These are phyloP conservation scores for Lepiota subincarnata DNA, from an alignment of 768 basidiomycete species.

Conservation along the genomic window DNA sequence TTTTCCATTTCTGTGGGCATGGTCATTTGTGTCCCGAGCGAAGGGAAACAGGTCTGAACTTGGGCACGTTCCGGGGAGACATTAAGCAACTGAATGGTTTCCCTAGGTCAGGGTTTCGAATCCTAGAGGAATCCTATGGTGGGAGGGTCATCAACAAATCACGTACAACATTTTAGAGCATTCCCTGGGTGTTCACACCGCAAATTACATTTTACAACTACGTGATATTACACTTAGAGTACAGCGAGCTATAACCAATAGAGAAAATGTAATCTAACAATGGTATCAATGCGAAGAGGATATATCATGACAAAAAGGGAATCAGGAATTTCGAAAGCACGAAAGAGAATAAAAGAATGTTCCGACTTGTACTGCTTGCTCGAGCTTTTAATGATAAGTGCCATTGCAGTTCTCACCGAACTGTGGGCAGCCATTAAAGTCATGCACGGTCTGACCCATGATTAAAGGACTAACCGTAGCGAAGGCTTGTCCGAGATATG, in stretches of 20 bases:
- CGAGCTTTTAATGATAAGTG: constrained; percentile 27
- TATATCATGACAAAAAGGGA: neutral
- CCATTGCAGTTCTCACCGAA: constrained; percentile 41
- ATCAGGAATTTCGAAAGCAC: neutral
- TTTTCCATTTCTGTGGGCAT: constrained; percentile 1
- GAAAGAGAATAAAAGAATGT: neutral
- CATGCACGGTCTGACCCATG: constrained; percentile 29
- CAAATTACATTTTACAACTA: neutral
- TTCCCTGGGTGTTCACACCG: too few species aligned
- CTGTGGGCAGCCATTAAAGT: constrained; percentile 37
- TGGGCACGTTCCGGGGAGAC: constrained; percentile 1
- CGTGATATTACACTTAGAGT: constrained; percentile 8
- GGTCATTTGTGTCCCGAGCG: neutral
- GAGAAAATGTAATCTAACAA: constrained; percentile 6
- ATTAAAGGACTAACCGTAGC: constrained; percentile 21
- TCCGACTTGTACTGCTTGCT: neutral
- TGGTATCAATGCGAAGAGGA: constrained; percentile 9
- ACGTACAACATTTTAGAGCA: neutral
- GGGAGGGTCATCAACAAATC: neutral
- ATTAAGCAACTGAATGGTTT: neutral
- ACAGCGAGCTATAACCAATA: neutral
- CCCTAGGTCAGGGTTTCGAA: neutral
- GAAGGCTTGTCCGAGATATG: constrained; percentile 16
- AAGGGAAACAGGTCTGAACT: neutral
- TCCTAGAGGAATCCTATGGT: neutral